phyloP scores from a whole-genome alignment of 306 rosid species.

The Fragaria nilgerrensis region DNA sequence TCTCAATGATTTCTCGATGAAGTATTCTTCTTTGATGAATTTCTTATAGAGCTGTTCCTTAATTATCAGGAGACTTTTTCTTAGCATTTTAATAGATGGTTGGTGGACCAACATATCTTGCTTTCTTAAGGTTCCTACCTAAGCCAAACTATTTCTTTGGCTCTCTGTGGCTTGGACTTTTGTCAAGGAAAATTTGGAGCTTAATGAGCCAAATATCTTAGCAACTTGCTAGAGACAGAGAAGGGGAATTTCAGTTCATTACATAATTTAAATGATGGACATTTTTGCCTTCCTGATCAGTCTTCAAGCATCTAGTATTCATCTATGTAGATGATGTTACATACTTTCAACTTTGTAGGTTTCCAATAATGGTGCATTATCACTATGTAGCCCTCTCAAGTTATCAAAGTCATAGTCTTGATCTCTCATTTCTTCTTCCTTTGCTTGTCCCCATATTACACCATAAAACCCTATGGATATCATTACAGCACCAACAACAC shows the following conservation, averaged over 20 bases:
- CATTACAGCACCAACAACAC: conserved; percentile 69
- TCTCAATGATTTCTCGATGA: neutral
- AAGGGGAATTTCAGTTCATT: neutral
- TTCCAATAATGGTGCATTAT: conserved; percentile 17
- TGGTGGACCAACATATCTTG: neutral
- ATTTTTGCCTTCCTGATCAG: neutral
- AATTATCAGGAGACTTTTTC: neutral
- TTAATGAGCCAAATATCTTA: neutral
- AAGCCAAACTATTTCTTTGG: neutral
- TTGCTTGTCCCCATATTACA: conserved; percentile 85
- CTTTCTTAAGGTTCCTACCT: neutral
- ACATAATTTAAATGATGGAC: neutral
- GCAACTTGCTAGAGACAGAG: neutral
- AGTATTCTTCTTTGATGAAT: neutral
- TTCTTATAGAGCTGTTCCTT: neutral
- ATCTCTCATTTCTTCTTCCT: conserved; percentile 41
- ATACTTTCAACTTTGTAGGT: conserved; percentile 7
- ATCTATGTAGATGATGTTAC: neutral
- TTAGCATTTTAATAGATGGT: neutral
- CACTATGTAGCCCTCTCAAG: conserved; percentile 26
- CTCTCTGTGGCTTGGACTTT: neutral
- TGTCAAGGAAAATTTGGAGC: neutral
- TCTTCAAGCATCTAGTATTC: neutral
- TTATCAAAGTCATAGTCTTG: conserved; percentile 25
- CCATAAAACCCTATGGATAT: conserved; percentile 72